Evolutionary conservation across 176 grass and related monocot species (phyloP), one percentile per base, ranked within the genome.

Genomic region (Ensete ventricosum): DNA sequence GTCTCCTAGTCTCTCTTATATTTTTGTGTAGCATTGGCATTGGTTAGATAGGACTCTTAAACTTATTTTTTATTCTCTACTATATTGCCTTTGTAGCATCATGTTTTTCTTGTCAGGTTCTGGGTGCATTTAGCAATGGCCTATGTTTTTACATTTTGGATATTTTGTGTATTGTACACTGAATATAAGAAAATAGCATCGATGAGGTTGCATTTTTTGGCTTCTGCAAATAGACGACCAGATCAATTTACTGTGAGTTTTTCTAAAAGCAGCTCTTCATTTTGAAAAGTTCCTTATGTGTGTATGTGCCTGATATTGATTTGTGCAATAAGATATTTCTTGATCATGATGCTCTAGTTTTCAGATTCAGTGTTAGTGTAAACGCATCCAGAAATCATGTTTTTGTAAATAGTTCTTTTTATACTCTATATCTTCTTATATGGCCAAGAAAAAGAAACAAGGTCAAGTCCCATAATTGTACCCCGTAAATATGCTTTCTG

Each of bases 161-260:
- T 84, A 27, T 93, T 81, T 70, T 93, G 79, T 48, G 69, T 87
- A 52, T 72, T 98, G 53, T 98, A 84, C 83, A 89, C 69, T 27
- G 95, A 98, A 80, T 98, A 98, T 77, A 89, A 93, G 83, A 78
- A 85, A 77, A 73, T 98, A 77, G 78, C 88, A 60, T 85, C 90
- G 17, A 93, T 89, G 90, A 90, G 95, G 83, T 84, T 98, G 88
- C 86, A 84, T 52, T 98, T 98, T 73, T 78, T 98, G 77, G 90
- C 95, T 81, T 87, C 80, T 74, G 90, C 90, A 84, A 85, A 85
- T 48, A 88, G 95, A 17, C 79, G 95, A 71, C 75, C 90, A 25
- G 90, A 98, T 82, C 95, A 93, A 60, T 98, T 85, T 78, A 98
- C 95, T 1, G 95, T 98, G 64, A 87, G 85, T 85, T 58, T 5